Evolutionary conservation across 768 basidiomycete genomes (phyloP).

Genomic region (Pleurotus cornucopiae): DNA sequence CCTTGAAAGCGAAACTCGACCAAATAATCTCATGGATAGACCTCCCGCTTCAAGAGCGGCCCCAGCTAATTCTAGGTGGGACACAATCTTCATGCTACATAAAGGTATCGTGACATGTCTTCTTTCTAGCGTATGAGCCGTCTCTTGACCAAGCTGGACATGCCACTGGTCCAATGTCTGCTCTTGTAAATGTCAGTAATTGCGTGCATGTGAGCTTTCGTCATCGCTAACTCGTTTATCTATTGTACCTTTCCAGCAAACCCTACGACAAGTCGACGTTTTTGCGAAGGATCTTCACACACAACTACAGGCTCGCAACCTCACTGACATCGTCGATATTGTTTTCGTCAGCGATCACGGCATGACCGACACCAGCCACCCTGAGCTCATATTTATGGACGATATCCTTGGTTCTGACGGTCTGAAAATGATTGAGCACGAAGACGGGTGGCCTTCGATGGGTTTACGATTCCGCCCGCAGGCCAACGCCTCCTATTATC

Average conservation of each 20-base stretch:
- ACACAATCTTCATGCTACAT: neutral
- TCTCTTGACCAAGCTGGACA: conserved; percentile 87
- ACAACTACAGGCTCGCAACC: conserved; percentile 63
- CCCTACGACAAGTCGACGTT: conserved; percentile 61
- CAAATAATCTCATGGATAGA: conserved; percentile 84
- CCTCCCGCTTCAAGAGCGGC: conserved; percentile 63
- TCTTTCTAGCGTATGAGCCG: conserved; percentile 66
- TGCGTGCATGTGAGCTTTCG: neutral
- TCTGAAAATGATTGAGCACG: conserved; percentile 56
- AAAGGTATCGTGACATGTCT: neutral
- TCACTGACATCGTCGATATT: conserved; percentile 80
- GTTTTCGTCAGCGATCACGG: conserved; percentile 90
- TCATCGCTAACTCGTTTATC: neutral
- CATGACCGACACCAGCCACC: conserved; percentile 87
- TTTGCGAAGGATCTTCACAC: conserved; percentile 71
- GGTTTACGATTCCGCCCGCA: conserved; percentile 69
- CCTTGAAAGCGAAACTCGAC: conserved; percentile 66
- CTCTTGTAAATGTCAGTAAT: conserved; percentile 60
- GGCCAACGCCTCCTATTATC: conserved; percentile 54
- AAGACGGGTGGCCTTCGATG: conserved; percentile 89
- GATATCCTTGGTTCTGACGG: conserved; percentile 71
- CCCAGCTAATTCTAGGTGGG: conserved; percentile 71
- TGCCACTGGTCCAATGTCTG: conserved; percentile 61
- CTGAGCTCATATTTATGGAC: conserved; percentile 74
- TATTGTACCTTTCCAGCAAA: conserved; percentile 36